Conservation (phyloP, 345 rosid species). For the Pistacia atlantica region DNA sequence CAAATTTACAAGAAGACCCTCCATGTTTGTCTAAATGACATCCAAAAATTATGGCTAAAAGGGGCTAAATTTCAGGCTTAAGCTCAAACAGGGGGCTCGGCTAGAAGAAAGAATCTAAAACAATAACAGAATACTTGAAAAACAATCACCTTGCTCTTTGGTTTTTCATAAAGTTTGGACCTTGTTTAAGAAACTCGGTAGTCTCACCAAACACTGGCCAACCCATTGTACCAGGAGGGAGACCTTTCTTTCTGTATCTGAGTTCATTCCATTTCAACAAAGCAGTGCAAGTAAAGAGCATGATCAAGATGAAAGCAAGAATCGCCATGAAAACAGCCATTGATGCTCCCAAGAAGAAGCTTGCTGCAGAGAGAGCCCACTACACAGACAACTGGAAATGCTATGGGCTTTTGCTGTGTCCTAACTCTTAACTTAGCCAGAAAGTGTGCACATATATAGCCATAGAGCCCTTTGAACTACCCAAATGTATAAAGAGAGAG, state of each 20-base stretch:
- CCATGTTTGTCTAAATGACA: neutral
- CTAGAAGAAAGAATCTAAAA: too few species aligned
- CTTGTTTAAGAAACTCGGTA: constrained; percentile 92
- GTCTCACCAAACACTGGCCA: constrained; percentile 99
- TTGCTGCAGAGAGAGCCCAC: constrained; percentile 11
- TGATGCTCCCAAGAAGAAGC: constrained; percentile 21
- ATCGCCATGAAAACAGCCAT: constrained; percentile 70
- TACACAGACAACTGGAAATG: constrained; percentile 22
- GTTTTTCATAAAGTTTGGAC: constrained; percentile 93
- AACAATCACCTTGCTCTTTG: constrained; percentile 68
- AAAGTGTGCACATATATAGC: constrained; percentile 30
- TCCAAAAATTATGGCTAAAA: neutral
- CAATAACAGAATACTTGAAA: neutral
- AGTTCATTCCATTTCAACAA: constrained; percentile 82
- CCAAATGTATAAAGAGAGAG: constrained; percentile 19
- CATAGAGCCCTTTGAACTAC: neutral
- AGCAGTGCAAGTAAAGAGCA: constrained; percentile 67
- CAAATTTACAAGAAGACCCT: constrained; percentile 35
- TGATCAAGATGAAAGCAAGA: constrained; percentile 37
- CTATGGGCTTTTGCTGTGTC: constrained; percentile 19
- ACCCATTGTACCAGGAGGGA: constrained; percentile 98
- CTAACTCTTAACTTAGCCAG: constrained; percentile 18
- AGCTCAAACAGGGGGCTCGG: neutral
- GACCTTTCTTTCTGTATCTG: constrained; percentile 69
- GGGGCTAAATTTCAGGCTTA: neutral